Evolutionary conservation across 2,329 filamentous ascomycete species (phyloP), one percentile per base, ranked within the genome.

Genomic region (Pseudogymnoascus sp.): DNA sequence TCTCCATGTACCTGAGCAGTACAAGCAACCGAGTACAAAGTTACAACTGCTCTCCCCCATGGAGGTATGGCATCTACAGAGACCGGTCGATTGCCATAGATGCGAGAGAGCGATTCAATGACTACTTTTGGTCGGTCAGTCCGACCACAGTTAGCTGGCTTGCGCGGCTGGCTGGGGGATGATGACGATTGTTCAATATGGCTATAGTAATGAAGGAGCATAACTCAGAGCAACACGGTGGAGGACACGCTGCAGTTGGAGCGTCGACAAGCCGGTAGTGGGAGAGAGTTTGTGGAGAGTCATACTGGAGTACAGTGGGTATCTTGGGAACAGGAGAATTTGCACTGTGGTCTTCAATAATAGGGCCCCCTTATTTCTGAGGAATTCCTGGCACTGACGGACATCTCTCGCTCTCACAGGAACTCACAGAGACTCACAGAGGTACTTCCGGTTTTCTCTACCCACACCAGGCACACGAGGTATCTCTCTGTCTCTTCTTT

Each of bases 401-500:
- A 50, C 12, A 50, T 30, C 22, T 50, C 7, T 50, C 22, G 2
- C 22, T 50, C 22, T 50, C 43, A 30, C 25, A 30, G n/a, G 16
- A 30, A 50, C 43, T 50, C 43, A 50, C 43, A 30, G 12, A n/a
- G 22, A 47, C 41, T 28, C 41, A 47, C 22, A 50, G 6, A 30
- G 43, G 25, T 50, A 50, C 43, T 50, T 50, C 8, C 43, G 2
- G 25, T 18, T 50, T 22, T 50, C 43, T 18, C 43, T 25, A 50
- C 43, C 25, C 43, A 50, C 43, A 50, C 25, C 14, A 16, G 6
- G 14, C 22, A 16, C 41, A 47, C 41, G 41, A 30, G 41, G 41
- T 47, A 50, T 50, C 41, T 28, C 22, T 50, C 41, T 30, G 41
- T 50, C 22, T 50, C 41, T 50, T 50, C 25, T 50, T 50, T 50